phyloP scores from a whole-genome alignment of 1,284 basidiomycete genomes.

The Cutaneotrichosporon cutaneum region DNA sequence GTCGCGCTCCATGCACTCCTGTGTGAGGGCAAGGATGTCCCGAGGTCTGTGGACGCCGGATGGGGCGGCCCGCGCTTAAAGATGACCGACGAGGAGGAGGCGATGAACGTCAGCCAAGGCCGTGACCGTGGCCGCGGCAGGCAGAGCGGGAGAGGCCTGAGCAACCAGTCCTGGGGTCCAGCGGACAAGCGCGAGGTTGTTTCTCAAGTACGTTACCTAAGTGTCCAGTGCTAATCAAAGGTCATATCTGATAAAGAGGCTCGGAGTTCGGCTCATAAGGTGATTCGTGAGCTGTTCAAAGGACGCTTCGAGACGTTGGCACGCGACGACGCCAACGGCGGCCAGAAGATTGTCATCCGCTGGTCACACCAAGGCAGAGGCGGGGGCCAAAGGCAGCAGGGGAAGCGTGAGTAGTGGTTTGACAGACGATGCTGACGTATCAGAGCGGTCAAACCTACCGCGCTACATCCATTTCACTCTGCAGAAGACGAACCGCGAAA shows the following conservation, averaged over 20 bases:
- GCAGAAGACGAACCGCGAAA: slow-evolving; percentile 97
- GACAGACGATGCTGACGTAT: neutral
- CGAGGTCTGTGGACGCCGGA: slow-evolving; percentile 56
- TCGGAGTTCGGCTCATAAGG: slow-evolving; percentile 77
- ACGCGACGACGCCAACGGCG: slow-evolving; percentile 32
- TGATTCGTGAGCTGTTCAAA: slow-evolving; percentile 73
- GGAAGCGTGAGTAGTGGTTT: slow-evolving; percentile 16
- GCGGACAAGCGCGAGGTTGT: slow-evolving; percentile 70
- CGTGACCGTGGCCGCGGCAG: slow-evolving; percentile 25
- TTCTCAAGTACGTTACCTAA: slow-evolving; percentile 63
- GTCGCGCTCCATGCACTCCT: slow-evolving; percentile 67
- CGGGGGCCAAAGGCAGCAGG: slow-evolving; percentile 17
- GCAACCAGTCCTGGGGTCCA: slow-evolving; percentile 23
- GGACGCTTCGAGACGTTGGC: slow-evolving; percentile 72
- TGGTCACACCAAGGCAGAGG: slow-evolving; percentile 26
- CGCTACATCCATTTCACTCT: slow-evolving; percentile 95
- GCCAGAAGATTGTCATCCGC: slow-evolving; percentile 43
- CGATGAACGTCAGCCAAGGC: slow-evolving; percentile 26
- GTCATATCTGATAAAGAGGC: slow-evolving; percentile 77
- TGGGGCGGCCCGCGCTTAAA: slow-evolving; percentile 44
- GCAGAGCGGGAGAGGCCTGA: slow-evolving; percentile 23
- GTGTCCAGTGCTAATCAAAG: slow-evolving; percentile 52
- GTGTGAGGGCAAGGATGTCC: slow-evolving; percentile 73
- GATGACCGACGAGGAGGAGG: slow-evolving; percentile 35
- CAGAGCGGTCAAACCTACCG: slow-evolving; percentile 35